Evolutionary conservation across 306 rosid genomes (phyloP), one percentile per base, ranked within the genome.

Genomic region (Castanospermum australe): DNA sequence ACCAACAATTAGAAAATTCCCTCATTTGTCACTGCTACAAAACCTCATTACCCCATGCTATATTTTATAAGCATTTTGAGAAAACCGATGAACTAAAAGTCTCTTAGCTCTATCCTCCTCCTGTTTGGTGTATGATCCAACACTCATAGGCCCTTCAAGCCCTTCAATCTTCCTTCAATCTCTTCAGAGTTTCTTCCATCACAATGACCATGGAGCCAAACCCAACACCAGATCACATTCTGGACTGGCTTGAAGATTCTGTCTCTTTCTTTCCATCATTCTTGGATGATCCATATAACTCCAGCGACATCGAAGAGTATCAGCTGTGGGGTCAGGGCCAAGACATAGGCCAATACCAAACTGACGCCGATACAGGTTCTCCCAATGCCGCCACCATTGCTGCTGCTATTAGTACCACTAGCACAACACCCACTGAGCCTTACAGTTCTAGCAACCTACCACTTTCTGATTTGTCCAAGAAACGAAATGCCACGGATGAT

Each of bases 181-280:
- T 60, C 79, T 68, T 68, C 69, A 32, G 5, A 39, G 22, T 35
- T 70, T 70, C 28, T 35, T 15, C 78, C 80, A 69, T 71, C 41
- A 84, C 44, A 70, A 91, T 91, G 94, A 83, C 78, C 61, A 87
- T 87, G 75, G 92, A 86, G 81, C 88, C 91, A 79, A 87, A 87
- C 67, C 77, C 86, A 55, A 64, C 84, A 33, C 62, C 91, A 44
- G 99, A 92, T 84, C 94, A 92, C 52, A 81, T 86, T 82, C 71
- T 91, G 65, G 97, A 92, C 54, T 94, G 97, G 97, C 84, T 92
- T 32, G 93, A 88, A 81, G 96, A 88, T 28, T 89, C 95, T 48
- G 88, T 85, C 67, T 82, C 97, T 35, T 89, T 81, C 82, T 87
- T 89, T 42, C 90, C 97, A 32, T 83, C 97, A 22, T 94, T 88